phyloP scores from a whole-genome alignment of 208 protist genomes.

The Crithidia bombi region DNA sequence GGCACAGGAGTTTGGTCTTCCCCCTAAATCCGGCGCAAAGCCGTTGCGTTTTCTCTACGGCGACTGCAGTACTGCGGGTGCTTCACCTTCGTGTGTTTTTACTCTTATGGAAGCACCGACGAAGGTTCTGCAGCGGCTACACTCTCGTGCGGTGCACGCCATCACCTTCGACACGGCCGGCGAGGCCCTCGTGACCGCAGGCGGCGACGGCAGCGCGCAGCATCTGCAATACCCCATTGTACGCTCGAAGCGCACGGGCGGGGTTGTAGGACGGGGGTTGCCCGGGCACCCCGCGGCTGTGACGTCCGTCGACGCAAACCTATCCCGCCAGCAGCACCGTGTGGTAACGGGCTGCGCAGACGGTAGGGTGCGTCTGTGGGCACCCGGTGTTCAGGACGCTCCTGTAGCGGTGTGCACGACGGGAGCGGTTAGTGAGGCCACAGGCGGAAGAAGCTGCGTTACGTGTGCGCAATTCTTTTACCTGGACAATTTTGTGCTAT shows the following conservation, averaged over 20 bases:
- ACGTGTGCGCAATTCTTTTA: conserved; percentile 76
- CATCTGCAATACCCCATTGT: conserved; percentile 56
- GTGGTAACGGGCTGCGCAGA: conserved; percentile 62
- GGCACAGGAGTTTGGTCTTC: conserved; percentile 39
- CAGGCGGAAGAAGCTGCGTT: conserved; percentile 10
- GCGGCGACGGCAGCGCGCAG: conserved; percentile 46
- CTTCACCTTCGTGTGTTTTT: neutral
- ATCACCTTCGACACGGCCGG: conserved; percentile 51
- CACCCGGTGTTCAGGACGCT: conserved; percentile 36
- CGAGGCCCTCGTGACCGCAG: conserved; percentile 49
- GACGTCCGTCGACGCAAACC: conserved; percentile 57
- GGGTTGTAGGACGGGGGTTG: conserved; percentile 41
- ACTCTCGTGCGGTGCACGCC: conserved; percentile 28
- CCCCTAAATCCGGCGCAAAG: conserved; percentile 1
- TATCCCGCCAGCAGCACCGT: conserved; percentile 58
- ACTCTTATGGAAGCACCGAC: conserved; percentile 8
- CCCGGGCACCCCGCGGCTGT: conserved; percentile 40
- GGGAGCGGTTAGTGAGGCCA: neutral
- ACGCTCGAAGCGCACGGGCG: conserved; percentile 32
- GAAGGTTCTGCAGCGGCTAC: conserved; percentile 20
- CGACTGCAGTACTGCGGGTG: neutral
- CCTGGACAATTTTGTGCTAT: conserved; percentile 77
- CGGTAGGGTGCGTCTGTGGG: conserved; percentile 64
- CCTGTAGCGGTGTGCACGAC: conserved; percentile 22
- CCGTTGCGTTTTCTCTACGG: neutral